phyloP scores from a whole-genome alignment of 495 filamentous ascomycete genomes.

The Penicillium soppii region DNA sequence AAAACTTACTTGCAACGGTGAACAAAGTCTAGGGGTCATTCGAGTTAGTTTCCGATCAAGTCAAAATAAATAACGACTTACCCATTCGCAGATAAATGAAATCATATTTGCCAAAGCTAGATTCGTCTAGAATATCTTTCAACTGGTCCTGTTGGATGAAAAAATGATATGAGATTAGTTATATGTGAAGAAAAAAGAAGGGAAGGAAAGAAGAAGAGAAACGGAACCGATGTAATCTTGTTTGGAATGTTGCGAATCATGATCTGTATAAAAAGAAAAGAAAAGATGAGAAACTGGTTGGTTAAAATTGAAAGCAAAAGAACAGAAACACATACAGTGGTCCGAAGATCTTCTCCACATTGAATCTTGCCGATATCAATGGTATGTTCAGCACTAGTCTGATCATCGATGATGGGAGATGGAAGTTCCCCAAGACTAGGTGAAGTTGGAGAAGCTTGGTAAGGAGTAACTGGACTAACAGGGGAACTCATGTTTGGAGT shows the following conservation, averaged over 20 bases:
- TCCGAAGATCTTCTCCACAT: conserved; percentile 56
- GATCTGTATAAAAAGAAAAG: conserved; percentile 58
- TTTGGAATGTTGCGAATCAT: conserved; percentile 98
- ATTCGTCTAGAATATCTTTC: conserved; percentile 75
- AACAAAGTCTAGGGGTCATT: conserved; percentile 60
- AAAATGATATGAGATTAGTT: neutral
- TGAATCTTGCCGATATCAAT: neutral
- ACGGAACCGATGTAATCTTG: conserved; percentile 69
- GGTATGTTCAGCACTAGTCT: neutral
- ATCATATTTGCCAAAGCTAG: conserved; percentile 78
- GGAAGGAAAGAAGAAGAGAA: neutral
- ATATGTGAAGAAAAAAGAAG: neutral
- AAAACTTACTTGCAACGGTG: conserved; percentile 79
- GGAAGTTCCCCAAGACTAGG: too few relatives aligned
- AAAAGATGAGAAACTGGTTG: conserved; percentile 16
- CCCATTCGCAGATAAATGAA: conserved; percentile 94
- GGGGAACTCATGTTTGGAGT: neutral
- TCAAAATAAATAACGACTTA: conserved; percentile 22
- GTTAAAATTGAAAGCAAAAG: too few relatives aligned
- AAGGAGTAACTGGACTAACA: neutral
- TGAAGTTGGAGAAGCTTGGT: neutral
- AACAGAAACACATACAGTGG: conserved; percentile 56
- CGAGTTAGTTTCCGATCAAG: neutral
- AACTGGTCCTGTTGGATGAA: conserved; percentile 58
- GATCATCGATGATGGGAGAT: neutral